These are phyloP conservation scores for Umbellularia californica DNA, from an alignment of 164 flowering plant genomes.

Conservation along the genomic window DNA sequence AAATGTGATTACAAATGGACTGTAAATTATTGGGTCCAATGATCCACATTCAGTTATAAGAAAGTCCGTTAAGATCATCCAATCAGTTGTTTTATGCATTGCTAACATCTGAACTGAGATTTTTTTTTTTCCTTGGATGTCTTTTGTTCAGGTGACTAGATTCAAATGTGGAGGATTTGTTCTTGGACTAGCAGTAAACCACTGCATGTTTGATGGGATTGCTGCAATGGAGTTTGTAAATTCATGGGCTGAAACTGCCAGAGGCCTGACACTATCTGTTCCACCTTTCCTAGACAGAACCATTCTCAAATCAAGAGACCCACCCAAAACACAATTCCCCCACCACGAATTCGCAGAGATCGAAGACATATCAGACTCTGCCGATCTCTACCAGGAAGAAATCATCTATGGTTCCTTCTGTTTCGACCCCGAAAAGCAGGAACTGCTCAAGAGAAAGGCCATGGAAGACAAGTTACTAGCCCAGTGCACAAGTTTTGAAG, in stretches of 20 bases:
- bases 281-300: slow-evolving; percentile 64
- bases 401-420: slow-evolving; percentile 62
- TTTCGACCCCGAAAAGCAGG: slow-evolving; percentile 67
- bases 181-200: slow-evolving; percentile 74
- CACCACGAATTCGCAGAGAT: slow-evolving; percentile 86
- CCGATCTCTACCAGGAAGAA: slow-evolving; percentile 49
- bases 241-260: slow-evolving; percentile 75
- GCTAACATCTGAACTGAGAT: background rate
- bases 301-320: slow-evolving; percentile 52
- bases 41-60: background rate
- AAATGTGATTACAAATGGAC: background rate
- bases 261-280: slow-evolving; percentile 46
- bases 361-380: slow-evolving; percentile 54
- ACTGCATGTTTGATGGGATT: slow-evolving; percentile 75
- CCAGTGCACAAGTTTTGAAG: slow-evolving; percentile 81
- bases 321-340: slow-evolving; percentile 55
- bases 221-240: slow-evolving; percentile 87
- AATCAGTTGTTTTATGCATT: background rate
- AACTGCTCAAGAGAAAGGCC: slow-evolving; percentile 48
- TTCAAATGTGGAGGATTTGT: slow-evolving; percentile 90
- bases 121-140: background rate
- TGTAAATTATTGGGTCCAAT: background rate
- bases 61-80: background rate
- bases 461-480: slow-evolving; percentile 44
- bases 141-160: slow-evolving; percentile 58